These are phyloP conservation scores for Colletotrichum sansevieriae DNA, from an alignment of 2,329 filamentous ascomycete genomes.

Conservation along the genomic window DNA sequence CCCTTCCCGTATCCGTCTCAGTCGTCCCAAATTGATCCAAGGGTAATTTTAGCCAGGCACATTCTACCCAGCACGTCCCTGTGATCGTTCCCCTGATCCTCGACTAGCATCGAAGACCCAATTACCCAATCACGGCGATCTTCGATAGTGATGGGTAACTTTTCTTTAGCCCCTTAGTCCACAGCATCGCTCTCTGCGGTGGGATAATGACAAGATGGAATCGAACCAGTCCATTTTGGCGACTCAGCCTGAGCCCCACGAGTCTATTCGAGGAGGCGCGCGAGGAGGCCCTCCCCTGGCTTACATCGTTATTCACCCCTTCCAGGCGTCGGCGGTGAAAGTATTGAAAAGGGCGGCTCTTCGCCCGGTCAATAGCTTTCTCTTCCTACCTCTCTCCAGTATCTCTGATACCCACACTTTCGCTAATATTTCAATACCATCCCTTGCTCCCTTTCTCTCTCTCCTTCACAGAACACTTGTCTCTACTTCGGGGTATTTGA, in stretches of 20 bases:
- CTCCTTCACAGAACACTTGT: conserved; percentile 25
- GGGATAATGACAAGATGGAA: conserved; percentile 19
- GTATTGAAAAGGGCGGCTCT: conserved; percentile 37
- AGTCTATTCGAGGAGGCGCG: conserved; percentile 29
- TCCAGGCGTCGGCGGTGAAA: conserved; percentile 12
- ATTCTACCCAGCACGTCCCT: conserved; percentile 27
- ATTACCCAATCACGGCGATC: conserved; percentile 22
- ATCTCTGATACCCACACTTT: conserved; percentile 45
- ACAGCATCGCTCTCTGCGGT: conserved; percentile 13
- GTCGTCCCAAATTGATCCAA: conserved; percentile 31
- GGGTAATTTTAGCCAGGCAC: conserved; percentile 18
- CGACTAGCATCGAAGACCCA: conserved; percentile 11
- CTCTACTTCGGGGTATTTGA: conserved; percentile 9
- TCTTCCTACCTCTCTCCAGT: conserved; percentile 38
- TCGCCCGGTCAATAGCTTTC: neutral
- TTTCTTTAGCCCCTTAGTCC: neutral
- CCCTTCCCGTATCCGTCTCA: conserved; percentile 23
- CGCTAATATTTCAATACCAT: conserved; percentile 42
- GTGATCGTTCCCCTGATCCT: conserved; percentile 41
- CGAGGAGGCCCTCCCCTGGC: conserved; percentile 5
- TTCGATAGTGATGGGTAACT: conserved; percentile 5
- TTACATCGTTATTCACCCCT: conserved; percentile 5
- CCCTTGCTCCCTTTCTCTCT: conserved; percentile 11
- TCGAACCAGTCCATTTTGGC: conserved; percentile 11
- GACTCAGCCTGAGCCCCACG: conserved; percentile 27